phyloP scores from a whole-genome alignment of 106 monocot species.

The Vanilla planifolia region DNA sequence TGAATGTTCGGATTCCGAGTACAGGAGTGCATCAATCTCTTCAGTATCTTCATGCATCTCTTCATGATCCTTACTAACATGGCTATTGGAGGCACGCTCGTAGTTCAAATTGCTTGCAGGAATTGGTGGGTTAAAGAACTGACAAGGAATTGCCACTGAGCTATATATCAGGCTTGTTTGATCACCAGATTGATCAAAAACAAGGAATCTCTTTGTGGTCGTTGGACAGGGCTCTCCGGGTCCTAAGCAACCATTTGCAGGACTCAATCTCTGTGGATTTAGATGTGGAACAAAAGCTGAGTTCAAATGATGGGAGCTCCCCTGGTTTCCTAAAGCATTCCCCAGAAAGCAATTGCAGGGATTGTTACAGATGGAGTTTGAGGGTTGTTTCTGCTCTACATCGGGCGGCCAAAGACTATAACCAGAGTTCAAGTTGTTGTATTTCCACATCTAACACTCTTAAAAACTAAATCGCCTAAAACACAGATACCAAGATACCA shows the following conservation, averaged over 20 bases:
- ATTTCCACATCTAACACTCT: conserved; percentile 11
- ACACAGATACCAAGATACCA: neutral
- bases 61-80: no score
- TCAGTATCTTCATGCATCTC: conserved; percentile 70
- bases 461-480: conserved; percentile 5
- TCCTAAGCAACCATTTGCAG: neutral
- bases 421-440: conserved; percentile 8
- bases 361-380: conserved; percentile 8
- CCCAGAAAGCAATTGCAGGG: neutral
- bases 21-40: conserved; percentile 77
- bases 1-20: conserved; percentile 57
- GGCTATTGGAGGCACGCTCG: conserved; percentile 7
- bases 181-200: conserved; percentile 34
- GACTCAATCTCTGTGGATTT: neutral
- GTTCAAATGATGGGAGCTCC: conserved; percentile 9
- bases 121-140: neutral
- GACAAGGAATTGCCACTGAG: conserved; percentile 13
- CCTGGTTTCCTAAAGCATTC: neutral
- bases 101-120: conserved; percentile 13
- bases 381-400: conserved; percentile 8
- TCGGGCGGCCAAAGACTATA: conserved; percentile 10
- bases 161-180: conserved; percentile 27
- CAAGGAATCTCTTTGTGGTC: conserved; percentile 21
- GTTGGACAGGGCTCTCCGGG: no score
- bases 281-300: conserved; percentile 3